Conservation (phyloP, 2,329 filamentous ascomycete species). For the Xylaria sp. region DNA sequence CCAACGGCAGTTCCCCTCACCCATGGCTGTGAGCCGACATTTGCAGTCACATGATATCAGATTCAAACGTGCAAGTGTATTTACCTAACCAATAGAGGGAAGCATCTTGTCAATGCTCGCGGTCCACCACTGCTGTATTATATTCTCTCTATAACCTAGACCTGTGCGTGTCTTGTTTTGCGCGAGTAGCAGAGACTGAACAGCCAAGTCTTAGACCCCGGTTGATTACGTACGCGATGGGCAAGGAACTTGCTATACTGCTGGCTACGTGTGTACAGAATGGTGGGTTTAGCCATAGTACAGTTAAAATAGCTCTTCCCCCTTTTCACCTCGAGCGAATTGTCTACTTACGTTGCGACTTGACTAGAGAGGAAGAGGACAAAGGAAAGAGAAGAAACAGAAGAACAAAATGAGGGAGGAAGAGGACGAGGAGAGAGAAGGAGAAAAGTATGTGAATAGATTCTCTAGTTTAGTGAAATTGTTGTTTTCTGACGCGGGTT, state of each 20-base stretch:
- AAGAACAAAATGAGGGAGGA: no score
- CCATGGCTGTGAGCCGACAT: no score
- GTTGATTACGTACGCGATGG: background rate
- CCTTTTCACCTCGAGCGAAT: no score
- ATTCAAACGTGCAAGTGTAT: background rate
- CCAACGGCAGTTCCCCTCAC: background rate
- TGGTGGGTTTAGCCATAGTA: background rate
- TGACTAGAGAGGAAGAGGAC: no score
- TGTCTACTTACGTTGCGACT: no score
- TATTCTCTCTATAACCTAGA: background rate
- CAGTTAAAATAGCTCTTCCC: no score
- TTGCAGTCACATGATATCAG: background rate
- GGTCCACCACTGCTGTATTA: background rate
- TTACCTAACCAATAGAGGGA: background rate
- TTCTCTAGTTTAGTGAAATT: no score
- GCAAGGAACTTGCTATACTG: background rate
- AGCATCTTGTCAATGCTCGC: background rate
- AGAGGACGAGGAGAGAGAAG: no score
- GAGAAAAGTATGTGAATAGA: no score
- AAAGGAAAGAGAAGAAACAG: no score
- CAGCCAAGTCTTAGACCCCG: background rate
- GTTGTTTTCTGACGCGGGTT: no score
- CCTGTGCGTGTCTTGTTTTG: background rate
- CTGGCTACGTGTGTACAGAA: background rate
- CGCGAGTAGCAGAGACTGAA: background rate